Evolutionary conservation across 345 rosid genomes (phyloP).

Genomic region (Syzygium oleosum): DNA sequence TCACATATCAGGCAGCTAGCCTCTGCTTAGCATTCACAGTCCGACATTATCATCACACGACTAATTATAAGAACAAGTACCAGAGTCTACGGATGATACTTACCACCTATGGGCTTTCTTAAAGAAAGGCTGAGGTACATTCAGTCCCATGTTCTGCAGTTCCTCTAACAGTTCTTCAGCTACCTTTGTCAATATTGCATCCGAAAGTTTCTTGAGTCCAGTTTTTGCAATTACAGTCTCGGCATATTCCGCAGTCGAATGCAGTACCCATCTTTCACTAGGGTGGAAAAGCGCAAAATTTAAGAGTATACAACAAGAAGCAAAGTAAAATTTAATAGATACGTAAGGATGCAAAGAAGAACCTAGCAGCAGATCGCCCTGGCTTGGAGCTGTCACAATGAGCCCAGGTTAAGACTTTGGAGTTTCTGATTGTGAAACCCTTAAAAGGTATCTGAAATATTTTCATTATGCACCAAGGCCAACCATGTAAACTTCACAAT

Average conservation of each 20-base stretch:
- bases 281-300: not conserved
- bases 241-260: slow-evolving; percentile 62
- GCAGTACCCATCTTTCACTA: slow-evolving; percentile 85
- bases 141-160: slow-evolving; percentile 46
- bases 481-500: not conserved
- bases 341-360: not conserved
- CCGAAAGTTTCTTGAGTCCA: slow-evolving; percentile 59
- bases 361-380: slow-evolving; percentile 60
- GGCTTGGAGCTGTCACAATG: slow-evolving; percentile 79
- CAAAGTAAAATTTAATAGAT: not conserved
- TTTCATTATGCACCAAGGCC: not conserved
- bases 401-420: slow-evolving; percentile 61
- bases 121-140: slow-evolving; percentile 56
- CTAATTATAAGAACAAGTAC: not conserved
- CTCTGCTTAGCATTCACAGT: not conserved
- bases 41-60: not conserved
- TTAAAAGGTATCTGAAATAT: slow-evolving; percentile 53
- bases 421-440: slow-evolving; percentile 57
- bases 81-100: slow-evolving; percentile 5
- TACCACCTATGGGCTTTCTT: slow-evolving; percentile 84
- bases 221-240: slow-evolving; percentile 40
- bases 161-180: slow-evolving; percentile 64
- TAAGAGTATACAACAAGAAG: not conserved
- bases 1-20: not conserved
- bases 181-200: slow-evolving; percentile 36